These are phyloP conservation scores for Periglandula ipomoeae DNA, from an alignment of 2,329 filamentous ascomycete genomes.

Conservation along the genomic window DNA sequence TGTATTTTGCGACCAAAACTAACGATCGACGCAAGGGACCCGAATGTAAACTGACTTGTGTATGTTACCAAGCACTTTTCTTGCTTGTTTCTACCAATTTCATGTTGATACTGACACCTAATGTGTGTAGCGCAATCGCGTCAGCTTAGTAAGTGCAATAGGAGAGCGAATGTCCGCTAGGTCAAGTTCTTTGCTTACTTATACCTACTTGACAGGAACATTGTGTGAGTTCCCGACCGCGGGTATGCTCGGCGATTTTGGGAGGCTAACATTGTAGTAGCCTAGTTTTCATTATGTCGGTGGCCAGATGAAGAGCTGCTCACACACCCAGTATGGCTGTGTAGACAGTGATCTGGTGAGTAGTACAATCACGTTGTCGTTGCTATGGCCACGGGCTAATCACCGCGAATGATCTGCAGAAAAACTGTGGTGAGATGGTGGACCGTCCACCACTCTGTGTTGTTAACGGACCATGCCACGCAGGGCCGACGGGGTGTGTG, in stretches of 20 bases:
- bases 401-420: not conserved
- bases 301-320: not conserved
- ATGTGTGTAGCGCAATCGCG: not conserved
- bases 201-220: not conserved
- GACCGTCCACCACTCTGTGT: not conserved
- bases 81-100: not conserved
- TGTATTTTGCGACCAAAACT: not conserved
- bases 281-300: not conserved
- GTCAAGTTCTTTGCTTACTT: not conserved
- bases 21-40: not conserved
- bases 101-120: not conserved
- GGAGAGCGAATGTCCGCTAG: not conserved
- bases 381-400: not conserved
- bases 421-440: not conserved
- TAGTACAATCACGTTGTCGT: not conserved
- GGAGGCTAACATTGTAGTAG: not conserved
- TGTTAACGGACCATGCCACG: constrained; percentile 2
- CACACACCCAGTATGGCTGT: not conserved
- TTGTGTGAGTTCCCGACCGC: not conserved
- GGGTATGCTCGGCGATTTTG: not conserved
- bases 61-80: not conserved
- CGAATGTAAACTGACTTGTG: not conserved
- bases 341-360: not conserved
- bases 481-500: constrained; percentile 2
- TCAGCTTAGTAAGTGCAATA: not conserved